A percentile compares a stretch with the other conserved stretches of the same genome.
These are phyloP conservation scores for Bidens hawaiensis DNA, from an alignment of 140 eudicot species.

Conservation along the genomic window DNA sequence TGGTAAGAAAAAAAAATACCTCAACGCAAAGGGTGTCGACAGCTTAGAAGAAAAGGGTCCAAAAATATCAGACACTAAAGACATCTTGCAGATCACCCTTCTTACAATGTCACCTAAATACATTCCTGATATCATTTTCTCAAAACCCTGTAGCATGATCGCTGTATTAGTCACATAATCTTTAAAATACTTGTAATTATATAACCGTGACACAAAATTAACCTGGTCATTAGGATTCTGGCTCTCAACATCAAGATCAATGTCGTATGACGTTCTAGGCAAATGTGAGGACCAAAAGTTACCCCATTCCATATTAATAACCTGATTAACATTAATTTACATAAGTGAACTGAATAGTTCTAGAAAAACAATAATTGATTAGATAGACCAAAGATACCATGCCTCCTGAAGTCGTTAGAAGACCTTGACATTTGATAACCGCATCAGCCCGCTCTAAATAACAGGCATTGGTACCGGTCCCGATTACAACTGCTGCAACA, in stretches of 20 bases:
- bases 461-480: conserved; percentile 97
- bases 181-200: background rate
- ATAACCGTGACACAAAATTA: background rate
- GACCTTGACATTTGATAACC: conserved; percentile 88
- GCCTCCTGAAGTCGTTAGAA: conserved; percentile 79
- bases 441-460: conserved; percentile 93
- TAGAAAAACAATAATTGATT: background rate
- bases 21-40: too few relatives aligned
- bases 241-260: conserved; percentile 80
- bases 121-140: too few relatives aligned
- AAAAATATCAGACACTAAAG: too few relatives aligned
- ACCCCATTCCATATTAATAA: conserved; percentile 98
- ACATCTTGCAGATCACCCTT: too few relatives aligned
- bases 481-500: conserved; percentile 86
- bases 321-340: conserved; percentile 40
- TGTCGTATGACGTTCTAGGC: conserved; percentile 85
- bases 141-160: background rate
- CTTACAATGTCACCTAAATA: too few relatives aligned
- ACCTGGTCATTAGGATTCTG: conserved; percentile 92
- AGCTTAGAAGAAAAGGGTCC: too few relatives aligned
- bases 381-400: conserved; percentile 53
- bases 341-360: conserved; percentile 10
- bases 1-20: background rate
- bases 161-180: conserved; percentile 10
- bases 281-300: conserved; percentile 94